A percentile compares a stretch with the other conserved stretches of the same genome.
Conservation (phyloP, 495 filamentous ascomycete species). For the Aspergillus incahuasiensis region DNA sequence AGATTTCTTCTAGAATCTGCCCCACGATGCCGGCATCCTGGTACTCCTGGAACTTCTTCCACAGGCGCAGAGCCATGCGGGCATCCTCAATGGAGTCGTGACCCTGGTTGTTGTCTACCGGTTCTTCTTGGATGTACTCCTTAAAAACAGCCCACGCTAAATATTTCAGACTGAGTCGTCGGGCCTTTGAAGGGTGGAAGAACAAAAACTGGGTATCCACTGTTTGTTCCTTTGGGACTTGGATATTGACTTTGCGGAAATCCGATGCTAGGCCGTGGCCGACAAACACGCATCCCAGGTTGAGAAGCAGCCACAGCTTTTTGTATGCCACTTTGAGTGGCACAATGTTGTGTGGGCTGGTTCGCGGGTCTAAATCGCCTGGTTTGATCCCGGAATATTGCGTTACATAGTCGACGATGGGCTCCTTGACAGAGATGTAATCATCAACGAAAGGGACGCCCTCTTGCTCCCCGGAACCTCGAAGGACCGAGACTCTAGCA, state of each 20-base stretch:
- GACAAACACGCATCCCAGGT: conserved; percentile 89
- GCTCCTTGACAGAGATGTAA: conserved; percentile 85
- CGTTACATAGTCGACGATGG: conserved; percentile 94
- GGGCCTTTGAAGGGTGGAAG: conserved; percentile 57
- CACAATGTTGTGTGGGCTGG: conserved; percentile 74
- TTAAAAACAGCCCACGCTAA: conserved; percentile 83
- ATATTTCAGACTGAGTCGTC: conserved; percentile 82
- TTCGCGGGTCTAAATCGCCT: conserved; percentile 72
- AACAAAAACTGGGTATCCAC: conserved; percentile 91
- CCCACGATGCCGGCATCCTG: conserved; percentile 72
- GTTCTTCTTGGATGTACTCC: conserved; percentile 84
- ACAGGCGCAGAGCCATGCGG: conserved; percentile 80
- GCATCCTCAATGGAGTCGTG: conserved; percentile 96
- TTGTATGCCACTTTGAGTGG: conserved; percentile 91
- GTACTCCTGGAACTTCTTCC: conserved; percentile 86
- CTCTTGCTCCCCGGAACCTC: conserved; percentile 69
- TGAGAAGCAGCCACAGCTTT: conserved; percentile 93
- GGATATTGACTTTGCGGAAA: conserved; percentile 96
- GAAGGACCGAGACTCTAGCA: conserved; percentile 81
- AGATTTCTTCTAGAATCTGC: conserved; percentile 75
- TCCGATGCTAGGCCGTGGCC: conserved; percentile 90
- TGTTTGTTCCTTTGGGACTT: conserved; percentile 84
- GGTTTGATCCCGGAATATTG: conserved; percentile 84
- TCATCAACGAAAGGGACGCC: conserved; percentile 92
- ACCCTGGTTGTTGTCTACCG: conserved; percentile 39